Percentiles rank a stretch among this genome's conserved stretches.
Conservation (phyloP, 2,329 filamentous ascomycete genomes). For the Fusarium setosum region DNA sequence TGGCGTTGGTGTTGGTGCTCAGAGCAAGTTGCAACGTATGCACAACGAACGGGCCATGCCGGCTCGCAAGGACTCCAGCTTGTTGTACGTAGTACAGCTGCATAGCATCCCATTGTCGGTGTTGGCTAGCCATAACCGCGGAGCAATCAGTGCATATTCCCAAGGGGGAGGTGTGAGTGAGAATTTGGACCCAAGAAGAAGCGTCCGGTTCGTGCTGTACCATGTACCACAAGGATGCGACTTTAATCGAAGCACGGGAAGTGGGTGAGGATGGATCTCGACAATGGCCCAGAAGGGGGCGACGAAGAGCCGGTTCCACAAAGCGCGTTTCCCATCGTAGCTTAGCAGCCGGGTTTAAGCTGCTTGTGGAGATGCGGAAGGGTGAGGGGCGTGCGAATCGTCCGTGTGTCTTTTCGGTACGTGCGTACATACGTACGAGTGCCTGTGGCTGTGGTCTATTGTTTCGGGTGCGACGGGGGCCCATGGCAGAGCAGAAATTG, state of each 20-base stretch:
- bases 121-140: not conserved
- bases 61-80: not conserved
- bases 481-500: constrained; percentile 12
- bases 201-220: constrained; percentile 9
- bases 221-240: constrained; percentile 24
- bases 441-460: constrained; percentile 34
- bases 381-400: constrained; percentile 12
- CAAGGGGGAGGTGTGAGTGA: constrained; percentile 9
- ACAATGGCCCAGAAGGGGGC: constrained; percentile 19
- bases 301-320: constrained; percentile 22
- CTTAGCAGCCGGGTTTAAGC: constrained; percentile 32
- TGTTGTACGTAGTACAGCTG: not conserved
- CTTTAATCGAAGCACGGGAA: constrained; percentile 39
- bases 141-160: not conserved
- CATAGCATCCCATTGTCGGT: not conserved
- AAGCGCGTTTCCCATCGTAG: constrained; percentile 22
- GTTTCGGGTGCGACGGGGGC: constrained; percentile 35
- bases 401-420: not conserved
- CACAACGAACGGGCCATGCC: not conserved
- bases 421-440: too few relatives aligned
- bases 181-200: constrained; percentile 17
- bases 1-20: not conserved
- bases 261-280: constrained; percentile 42
- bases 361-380: constrained; percentile 18
- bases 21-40: not conserved